These are phyloP conservation scores for Coemansia asiatica DNA, from an alignment of 192 early-diverging fungal genomes.

Conservation along the genomic window DNA sequence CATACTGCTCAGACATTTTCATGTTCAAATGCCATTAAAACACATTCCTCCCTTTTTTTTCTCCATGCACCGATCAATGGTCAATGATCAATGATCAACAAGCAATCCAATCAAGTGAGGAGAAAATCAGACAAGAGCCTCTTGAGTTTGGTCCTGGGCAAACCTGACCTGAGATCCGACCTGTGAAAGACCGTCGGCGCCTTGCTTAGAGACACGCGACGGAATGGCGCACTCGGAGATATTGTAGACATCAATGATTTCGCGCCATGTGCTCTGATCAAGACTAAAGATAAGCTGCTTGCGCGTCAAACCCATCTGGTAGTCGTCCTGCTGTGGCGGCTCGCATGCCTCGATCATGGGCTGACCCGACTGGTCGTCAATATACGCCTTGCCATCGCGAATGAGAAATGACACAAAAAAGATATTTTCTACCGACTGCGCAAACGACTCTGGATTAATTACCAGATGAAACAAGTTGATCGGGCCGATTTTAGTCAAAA, in stretches of 20 bases:
- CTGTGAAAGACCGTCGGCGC: constrained; percentile 31
- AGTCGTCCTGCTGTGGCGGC: constrained; percentile 69
- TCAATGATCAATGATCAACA: too few relatives aligned
- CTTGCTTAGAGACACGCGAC: constrained; percentile 12
- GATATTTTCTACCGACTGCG: constrained; percentile 94
- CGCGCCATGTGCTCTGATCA: constrained; percentile 66
- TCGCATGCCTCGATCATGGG: constrained; percentile 66
- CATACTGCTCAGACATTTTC: too few relatives aligned
- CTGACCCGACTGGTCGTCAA: constrained; percentile 72
- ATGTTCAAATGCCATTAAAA: too few relatives aligned
- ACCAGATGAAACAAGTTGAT: constrained; percentile 84
- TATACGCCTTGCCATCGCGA: constrained; percentile 74
- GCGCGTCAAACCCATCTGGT: constrained; percentile 64
- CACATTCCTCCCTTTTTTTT: too few relatives aligned
- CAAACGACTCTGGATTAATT: constrained; percentile 85
- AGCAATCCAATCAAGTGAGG: background rate
- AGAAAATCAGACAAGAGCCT: background rate
- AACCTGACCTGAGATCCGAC: constrained; percentile 26
- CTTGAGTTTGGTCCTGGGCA: constrained; percentile 3
- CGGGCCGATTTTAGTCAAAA: constrained; percentile 59
- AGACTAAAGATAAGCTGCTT: constrained; percentile 79
- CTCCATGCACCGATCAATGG: too few relatives aligned
- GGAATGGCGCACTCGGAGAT: constrained; percentile 67
- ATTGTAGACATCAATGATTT: constrained; percentile 65
- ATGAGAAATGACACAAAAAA: constrained; percentile 97